Evolutionary conservation across 805 yeast species (phyloP).

Genomic region (Myxozyma neglecta): DNA sequence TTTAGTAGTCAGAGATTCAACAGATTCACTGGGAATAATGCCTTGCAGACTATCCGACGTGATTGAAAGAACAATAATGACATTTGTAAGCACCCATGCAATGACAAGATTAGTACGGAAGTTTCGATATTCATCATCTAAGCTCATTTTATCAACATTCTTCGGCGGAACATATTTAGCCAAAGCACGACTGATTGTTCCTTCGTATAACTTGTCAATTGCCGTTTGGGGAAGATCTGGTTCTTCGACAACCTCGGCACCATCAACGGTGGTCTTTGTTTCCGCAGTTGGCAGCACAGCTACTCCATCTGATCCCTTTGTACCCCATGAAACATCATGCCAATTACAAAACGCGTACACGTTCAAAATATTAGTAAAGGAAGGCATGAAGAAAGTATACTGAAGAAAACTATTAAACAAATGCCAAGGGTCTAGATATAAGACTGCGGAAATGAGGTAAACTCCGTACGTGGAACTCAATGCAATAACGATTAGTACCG

Average conservation of each 20-base stretch:
- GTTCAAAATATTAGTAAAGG: conserved; percentile 57
- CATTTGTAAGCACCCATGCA: conserved; percentile 45
- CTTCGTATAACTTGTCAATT: conserved; percentile 52
- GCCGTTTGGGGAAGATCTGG: conserved; percentile 51
- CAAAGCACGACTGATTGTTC: conserved; percentile 53
- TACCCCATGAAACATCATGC: conserved; percentile 74
- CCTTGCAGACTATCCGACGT: conserved; percentile 41
- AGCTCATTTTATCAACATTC: conserved; percentile 28
- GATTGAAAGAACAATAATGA: conserved; percentile 42
- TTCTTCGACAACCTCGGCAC: conserved; percentile 54
- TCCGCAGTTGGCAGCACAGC: conserved; percentile 55
- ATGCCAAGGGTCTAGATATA: conserved; percentile 69
- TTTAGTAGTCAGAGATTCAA: conserved; percentile 12
- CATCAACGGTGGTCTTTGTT: conserved; percentile 52
- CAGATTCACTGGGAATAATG: conserved; percentile 31
- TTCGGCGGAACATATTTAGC: conserved; percentile 49
- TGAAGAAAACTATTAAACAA: conserved; percentile 41
- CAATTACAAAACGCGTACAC: conserved; percentile 70
- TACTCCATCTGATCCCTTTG: conserved; percentile 62
- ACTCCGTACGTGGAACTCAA: conserved; percentile 61
- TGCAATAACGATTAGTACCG: conserved; percentile 60
- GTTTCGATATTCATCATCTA: conserved; percentile 44
- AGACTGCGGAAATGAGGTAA: conserved; percentile 57
- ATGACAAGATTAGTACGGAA: conserved; percentile 46
- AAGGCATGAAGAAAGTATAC: conserved; percentile 53